Conservation (phyloP, 768 basidiomycete species). For the Rhodotorula sphaerocarpa region DNA sequence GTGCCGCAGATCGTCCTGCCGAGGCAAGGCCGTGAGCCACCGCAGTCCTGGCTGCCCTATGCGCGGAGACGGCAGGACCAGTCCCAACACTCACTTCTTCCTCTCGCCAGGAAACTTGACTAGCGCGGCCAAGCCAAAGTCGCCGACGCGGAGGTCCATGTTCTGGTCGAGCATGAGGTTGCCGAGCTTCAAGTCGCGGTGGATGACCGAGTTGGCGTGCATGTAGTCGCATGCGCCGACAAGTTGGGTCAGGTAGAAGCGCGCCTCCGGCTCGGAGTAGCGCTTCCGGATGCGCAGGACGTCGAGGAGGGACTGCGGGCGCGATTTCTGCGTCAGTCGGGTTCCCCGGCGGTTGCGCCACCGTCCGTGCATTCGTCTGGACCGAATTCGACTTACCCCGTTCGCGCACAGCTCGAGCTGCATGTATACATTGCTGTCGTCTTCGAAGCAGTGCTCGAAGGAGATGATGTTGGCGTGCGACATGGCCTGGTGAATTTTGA, state of each 20-base stretch:
- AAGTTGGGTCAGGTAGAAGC: slow-evolving; percentile 87
- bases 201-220: slow-evolving; percentile 93
- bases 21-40: background rate
- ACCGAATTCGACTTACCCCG: slow-evolving; percentile 49
- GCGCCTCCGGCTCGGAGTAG: slow-evolving; percentile 79
- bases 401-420: slow-evolving; percentile 83
- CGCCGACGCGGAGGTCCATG: slow-evolving; percentile 95
- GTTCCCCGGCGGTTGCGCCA: no score
- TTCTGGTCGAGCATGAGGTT: slow-evolving; percentile 83
- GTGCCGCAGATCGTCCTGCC: slow-evolving; percentile 84
- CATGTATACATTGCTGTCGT: slow-evolving; percentile 93
- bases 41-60: no score
- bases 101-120: slow-evolving; percentile 93
- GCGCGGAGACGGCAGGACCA: no score
- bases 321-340: no score
- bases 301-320: slow-evolving; percentile 53
- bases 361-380: no score
- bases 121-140: slow-evolving; percentile 92
- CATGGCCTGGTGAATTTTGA: slow-evolving; percentile 89
- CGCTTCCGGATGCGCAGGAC: slow-evolving; percentile 35
- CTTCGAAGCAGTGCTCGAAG: slow-evolving; percentile 92
- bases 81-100: slow-evolving; percentile 58
- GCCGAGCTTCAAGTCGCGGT: slow-evolving; percentile 91
- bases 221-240: slow-evolving; percentile 95
- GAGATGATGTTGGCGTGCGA: slow-evolving; percentile 84